These are phyloP conservation scores for Podaxis sp. DNA, from an alignment of 768 basidiomycete genomes.

Conservation along the genomic window DNA sequence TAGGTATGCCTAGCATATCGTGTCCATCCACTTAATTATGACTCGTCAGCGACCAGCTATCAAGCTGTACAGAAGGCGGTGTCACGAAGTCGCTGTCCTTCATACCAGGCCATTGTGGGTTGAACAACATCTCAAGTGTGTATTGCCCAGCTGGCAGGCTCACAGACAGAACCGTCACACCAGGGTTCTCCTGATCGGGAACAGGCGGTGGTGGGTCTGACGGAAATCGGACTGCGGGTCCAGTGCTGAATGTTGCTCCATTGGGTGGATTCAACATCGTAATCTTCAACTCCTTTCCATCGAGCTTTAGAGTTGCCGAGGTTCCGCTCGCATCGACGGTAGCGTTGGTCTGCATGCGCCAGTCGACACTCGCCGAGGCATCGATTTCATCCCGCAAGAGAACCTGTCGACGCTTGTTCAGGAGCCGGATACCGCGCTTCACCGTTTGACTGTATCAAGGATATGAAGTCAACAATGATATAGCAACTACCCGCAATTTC, in stretches of 20 bases:
- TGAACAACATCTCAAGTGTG: slow-evolving; percentile 84
- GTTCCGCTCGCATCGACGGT: slow-evolving; percentile 54
- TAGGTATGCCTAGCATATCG: slow-evolving; percentile 10
- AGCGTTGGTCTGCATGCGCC: slow-evolving; percentile 98
- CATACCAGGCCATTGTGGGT: slow-evolving; percentile 87
- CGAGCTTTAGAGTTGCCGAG: slow-evolving; percentile 75
- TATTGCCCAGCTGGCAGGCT: slow-evolving; percentile 68
- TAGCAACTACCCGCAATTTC: not conserved
- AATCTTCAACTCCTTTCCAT: slow-evolving; percentile 64
- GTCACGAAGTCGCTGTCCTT: slow-evolving; percentile 57
- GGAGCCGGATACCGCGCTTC: slow-evolving; percentile 78
- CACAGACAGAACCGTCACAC: slow-evolving; percentile 80
- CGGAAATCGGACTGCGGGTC: slow-evolving; percentile 52
- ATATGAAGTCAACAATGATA: slow-evolving; percentile 16
- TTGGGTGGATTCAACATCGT: slow-evolving; percentile 63
- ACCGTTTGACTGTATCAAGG: slow-evolving; percentile 53
- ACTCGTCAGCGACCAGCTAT: slow-evolving; percentile 76
- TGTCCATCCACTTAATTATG: slow-evolving; percentile 50
- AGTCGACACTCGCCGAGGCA: slow-evolving; percentile 58
- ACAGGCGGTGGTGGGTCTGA: slow-evolving; percentile 62
- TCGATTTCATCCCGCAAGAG: slow-evolving; percentile 92
- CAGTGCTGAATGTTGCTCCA: slow-evolving; percentile 66
- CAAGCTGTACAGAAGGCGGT: slow-evolving; percentile 69
- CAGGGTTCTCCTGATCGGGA: slow-evolving; percentile 73
- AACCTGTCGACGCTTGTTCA: slow-evolving; percentile 86